Percentiles rank a stretch among this genome's conserved stretches.
phyloP scores from a whole-genome alignment of 23 red algal species.

The Gracilaria domingensis region DNA sequence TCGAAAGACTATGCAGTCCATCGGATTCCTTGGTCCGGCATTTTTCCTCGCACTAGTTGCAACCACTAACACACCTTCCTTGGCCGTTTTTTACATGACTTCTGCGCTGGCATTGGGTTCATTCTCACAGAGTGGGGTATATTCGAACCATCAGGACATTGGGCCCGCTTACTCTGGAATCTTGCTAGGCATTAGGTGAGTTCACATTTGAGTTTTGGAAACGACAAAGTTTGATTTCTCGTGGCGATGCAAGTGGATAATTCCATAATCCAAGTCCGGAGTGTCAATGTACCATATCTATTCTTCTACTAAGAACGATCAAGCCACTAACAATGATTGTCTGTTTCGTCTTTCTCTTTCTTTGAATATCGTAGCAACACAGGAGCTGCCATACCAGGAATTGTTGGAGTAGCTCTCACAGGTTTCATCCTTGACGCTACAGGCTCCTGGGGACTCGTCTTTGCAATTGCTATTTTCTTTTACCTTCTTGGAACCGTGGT shows the following conservation, averaged over 20 bases:
- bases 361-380: constrained; percentile 75
- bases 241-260: too few relatives aligned
- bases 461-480: constrained; percentile 90
- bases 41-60: constrained; percentile 88
- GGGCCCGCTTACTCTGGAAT: constrained; percentile 90
- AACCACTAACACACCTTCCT: constrained; percentile 55
- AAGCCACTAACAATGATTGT: neutral
- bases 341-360: neutral
- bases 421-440: constrained; percentile 95
- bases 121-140: constrained; percentile 94
- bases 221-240: too few relatives aligned
- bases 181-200: constrained; percentile 89
- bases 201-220: neutral
- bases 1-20: constrained; percentile 96
- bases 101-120: constrained; percentile 86
- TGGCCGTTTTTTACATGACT: constrained; percentile 89
- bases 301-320: too few relatives aligned
- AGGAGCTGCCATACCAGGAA: constrained; percentile 93
- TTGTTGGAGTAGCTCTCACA: constrained; percentile 96
- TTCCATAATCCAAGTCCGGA: too few relatives aligned
- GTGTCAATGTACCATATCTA: neutral
- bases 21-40: constrained; percentile 97
- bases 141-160: constrained; percentile 95
- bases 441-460: constrained; percentile 90
- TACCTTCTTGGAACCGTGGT: constrained; percentile 92